Percentiles rank a stretch among this genome's conserved stretches.
Evolutionary conservation across 2,329 filamentous ascomycete species (phyloP).

Genomic region (Hymenoscyphus repandus): DNA sequence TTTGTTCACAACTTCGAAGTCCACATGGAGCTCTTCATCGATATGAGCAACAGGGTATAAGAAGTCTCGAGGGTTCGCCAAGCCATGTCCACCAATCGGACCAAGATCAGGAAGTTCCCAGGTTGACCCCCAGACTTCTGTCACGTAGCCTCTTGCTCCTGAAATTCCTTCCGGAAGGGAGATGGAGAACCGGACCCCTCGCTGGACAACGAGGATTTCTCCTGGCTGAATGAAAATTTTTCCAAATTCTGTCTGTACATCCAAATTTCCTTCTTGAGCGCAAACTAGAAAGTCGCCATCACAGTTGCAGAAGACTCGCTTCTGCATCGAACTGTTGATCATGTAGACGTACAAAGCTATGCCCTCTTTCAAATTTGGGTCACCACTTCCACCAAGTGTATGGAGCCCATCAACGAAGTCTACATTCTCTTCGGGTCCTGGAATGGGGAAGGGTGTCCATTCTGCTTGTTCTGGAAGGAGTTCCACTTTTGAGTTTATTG

Average conservation of each 20-base stretch:
- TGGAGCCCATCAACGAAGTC: constrained; percentile 45
- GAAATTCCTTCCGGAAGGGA: constrained; percentile 48
- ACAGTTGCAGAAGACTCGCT: constrained; percentile 44
- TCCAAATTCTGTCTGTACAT: constrained; percentile 56
- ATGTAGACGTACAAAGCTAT: constrained; percentile 45
- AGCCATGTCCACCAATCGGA: constrained; percentile 57
- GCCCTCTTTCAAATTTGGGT: constrained; percentile 45
- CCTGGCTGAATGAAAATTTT: constrained; percentile 54
- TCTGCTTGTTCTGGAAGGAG: constrained; percentile 42
- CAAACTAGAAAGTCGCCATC: constrained; percentile 63
- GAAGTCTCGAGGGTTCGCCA: constrained; percentile 62
- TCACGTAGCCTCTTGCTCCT: constrained; percentile 53
- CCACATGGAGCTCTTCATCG: constrained; percentile 45
- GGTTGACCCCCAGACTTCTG: constrained; percentile 59
- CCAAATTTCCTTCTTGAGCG: constrained; percentile 47
- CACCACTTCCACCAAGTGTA: constrained; percentile 43
- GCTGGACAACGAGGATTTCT: constrained; percentile 59
- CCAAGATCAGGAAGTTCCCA: constrained; percentile 61
- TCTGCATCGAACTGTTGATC: constrained; percentile 41
- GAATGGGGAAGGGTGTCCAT: constrained; percentile 39
- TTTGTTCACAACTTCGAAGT: constrained; percentile 54
- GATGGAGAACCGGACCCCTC: constrained; percentile 58
- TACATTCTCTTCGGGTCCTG: constrained; percentile 38
- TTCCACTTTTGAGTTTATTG: constrained; percentile 40
- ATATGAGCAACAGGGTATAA: constrained; percentile 51